Percentiles rank a stretch among this genome's conserved stretches.
Evolutionary conservation across 495 filamentous ascomycete species (phyloP).

Genomic region (Penicillium cosmopolitanum): DNA sequence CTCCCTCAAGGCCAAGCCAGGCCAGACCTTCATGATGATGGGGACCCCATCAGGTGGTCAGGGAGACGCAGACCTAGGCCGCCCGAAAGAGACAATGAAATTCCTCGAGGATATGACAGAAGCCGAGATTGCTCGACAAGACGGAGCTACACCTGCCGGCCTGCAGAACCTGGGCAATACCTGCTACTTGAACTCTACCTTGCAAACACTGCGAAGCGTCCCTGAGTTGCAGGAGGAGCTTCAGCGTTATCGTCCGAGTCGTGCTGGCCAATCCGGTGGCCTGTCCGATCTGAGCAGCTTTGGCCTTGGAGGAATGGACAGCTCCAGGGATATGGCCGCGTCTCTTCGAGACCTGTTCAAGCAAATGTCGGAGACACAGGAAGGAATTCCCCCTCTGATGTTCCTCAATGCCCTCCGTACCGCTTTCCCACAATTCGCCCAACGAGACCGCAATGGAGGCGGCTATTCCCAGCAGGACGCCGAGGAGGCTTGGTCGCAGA

Average conservation of each 20-base stretch:
- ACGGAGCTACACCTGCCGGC: slow-evolving; percentile 85
- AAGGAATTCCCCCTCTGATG: slow-evolving; percentile 80
- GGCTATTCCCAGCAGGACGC: slow-evolving; percentile 97
- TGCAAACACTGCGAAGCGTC: slow-evolving; percentile 85
- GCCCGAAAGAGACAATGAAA: slow-evolving; percentile 80
- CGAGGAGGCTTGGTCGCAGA: slow-evolving; percentile 98
- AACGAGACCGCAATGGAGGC: slow-evolving; percentile 75
- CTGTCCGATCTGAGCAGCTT: slow-evolving; percentile 57
- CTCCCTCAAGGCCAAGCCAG: slow-evolving; percentile 80
- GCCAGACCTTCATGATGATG: slow-evolving; percentile 95
- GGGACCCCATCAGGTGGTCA: slow-evolving; percentile 69
- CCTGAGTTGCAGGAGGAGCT: slow-evolving; percentile 90
- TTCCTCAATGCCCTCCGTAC: slow-evolving; percentile 83
- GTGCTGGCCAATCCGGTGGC: slow-evolving; percentile 36
- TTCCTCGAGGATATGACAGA: slow-evolving; percentile 99
- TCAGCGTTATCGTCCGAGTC: slow-evolving; percentile 60
- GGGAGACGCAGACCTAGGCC: slow-evolving; percentile 57
- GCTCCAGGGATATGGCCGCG: slow-evolving; percentile 73
- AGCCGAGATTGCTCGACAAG: slow-evolving; percentile 80
- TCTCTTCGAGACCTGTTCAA: slow-evolving; percentile 88
- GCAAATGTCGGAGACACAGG: slow-evolving; percentile 90
- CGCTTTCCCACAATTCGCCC: slow-evolving; percentile 91
- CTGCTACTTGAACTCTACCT: slow-evolving; percentile 96
- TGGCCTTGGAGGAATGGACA: slow-evolving; percentile 62
- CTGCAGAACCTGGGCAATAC: slow-evolving; percentile 95